Percentiles rank a stretch among this genome's conserved stretches.
Conservation (phyloP, 352 stramenopile genomes). For the Phytophthora pseudosyringae region DNA sequence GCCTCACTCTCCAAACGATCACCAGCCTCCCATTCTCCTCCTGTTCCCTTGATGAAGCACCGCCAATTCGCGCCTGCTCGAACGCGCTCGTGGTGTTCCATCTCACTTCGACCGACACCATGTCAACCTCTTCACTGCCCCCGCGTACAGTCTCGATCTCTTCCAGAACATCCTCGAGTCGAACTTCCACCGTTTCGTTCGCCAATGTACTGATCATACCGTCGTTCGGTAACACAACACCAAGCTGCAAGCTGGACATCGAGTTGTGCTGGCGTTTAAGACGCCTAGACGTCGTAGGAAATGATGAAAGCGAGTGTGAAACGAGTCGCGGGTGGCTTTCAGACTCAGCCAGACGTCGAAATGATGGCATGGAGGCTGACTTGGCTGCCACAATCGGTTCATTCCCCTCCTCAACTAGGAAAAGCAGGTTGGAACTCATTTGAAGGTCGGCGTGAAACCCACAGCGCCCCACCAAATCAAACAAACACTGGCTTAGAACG, state of each 20-base stretch:
- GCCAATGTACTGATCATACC: neutral
- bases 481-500: conserved; percentile 25
- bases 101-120: conserved; percentile 27
- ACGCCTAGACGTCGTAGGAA: conserved; percentile 4
- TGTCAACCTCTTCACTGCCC: neutral
- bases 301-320: conserved; percentile 5
- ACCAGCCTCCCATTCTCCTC: conserved; percentile 3
- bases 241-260: neutral
- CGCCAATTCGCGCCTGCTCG: conserved; percentile 22
- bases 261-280: neutral
- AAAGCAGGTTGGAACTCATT: conserved; percentile 20
- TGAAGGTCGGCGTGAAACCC: conserved; percentile 44
- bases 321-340: neutral
- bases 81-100: conserved; percentile 23
- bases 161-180: conserved; percentile 25
- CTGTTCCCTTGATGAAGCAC: conserved; percentile 13
- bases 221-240: neutral
- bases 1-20: conserved; percentile 35
- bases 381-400: conserved; percentile 26
- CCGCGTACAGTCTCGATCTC: conserved; percentile 9
- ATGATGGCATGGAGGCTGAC: neutral
- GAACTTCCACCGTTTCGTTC: conserved; percentile 13
- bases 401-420: conserved; percentile 33
- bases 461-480: conserved; percentile 36
- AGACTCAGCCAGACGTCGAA: conserved; percentile 19